Evolutionary conservation across 2,329 filamentous ascomycete genomes (phyloP), one percentile per base, ranked within the genome.

Genomic region (Phialocephala sp.): DNA sequence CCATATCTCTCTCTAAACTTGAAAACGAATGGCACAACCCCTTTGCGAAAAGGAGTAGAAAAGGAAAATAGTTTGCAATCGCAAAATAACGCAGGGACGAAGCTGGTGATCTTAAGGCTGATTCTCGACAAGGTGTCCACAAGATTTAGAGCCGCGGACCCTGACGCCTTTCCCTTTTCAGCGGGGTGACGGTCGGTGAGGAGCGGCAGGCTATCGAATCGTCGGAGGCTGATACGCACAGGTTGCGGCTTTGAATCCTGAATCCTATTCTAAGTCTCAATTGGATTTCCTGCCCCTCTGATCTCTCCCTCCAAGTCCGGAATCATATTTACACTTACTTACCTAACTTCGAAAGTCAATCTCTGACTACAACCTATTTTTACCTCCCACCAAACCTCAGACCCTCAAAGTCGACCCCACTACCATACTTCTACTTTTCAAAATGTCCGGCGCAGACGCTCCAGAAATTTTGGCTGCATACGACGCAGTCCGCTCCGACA

Each of bases 401-500:
- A 32, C 47, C 22, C 36, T 22, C 8, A 8, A 24, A 22, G 11
- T 15, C 45, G 24, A 27, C 47, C 60, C 64, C 60, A 60, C 64
- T 62, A 58, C 3, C 54, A 32, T 45, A 57, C 36, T 47, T 62
- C 24, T 37, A 27, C 8, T 9, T 24, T 14, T 56, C 54, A 71
- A 36, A 50, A 88, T 88, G 85, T 87, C 85, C 69, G 84, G 84
- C 72, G 78, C 82, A 75, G 80, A 87, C 75, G 76, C 82, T 64
- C 82, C 87, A 75, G 87, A 89, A 54, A 85, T 91, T 73, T 79
- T 82, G 63, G 81, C 83, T 61, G 89, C 88, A 69, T 91, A 90
- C 82, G 86, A 90, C 35, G 84, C 85, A 66, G 87, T 91, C 64
- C 87, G 88, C 67, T 85, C 82, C 71, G 88, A 91, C 82, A 89